Evolutionary conservation across 2,329 filamentous ascomycete species (phyloP), one percentile per base, ranked within the genome.

Genomic region (Xylariaceae sp.): DNA sequence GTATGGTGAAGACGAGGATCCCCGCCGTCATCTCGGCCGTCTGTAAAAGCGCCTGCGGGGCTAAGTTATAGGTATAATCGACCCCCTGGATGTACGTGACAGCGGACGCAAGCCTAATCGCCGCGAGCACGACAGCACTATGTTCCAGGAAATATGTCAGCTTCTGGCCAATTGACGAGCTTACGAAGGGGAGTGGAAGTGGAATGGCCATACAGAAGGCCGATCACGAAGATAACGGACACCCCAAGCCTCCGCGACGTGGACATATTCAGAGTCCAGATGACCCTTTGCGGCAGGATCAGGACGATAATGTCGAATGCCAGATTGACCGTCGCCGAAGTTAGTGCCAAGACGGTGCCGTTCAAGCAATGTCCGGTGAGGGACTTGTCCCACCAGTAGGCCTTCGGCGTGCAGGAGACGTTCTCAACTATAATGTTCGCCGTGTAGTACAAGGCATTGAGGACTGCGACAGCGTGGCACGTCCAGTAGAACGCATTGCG

Each of bases 221-320:
- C 69, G 7, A 71, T 47, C 0, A 67, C 63, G 40, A 73, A 74
- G 36, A 74, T 63, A 16, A 71, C 47, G 4, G 65, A 67, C 6
- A 73, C 63, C 44, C 69, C 70, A 3, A 72, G 3, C 37, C 64
- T 72, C 56, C 67, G 70, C 53, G 60, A 65, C 56, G 65, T 63
- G 12, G 59, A 61, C 64, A 73, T 66, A 21, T 72, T 61, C 26
- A 74, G 34, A 26, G 21, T 28, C 40, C 41, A 53, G 16, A 53
- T 55, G 8, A 56, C 39, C 16, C 8, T 31, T 21, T 56, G 53
- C 16, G 53, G 39, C 1, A 56, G 31, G 16, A 45, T 31, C 1
- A 56, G 26, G n/a, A 56, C 51, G 6, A 34, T 8, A 6, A 46
- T 37, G 8, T 56, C 53, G 16, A 45, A 50, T 14, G 26, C 17